Conservation (phyloP, 495 filamentous ascomycete genomes). For the Lasiosphaeris hirsuta region DNA sequence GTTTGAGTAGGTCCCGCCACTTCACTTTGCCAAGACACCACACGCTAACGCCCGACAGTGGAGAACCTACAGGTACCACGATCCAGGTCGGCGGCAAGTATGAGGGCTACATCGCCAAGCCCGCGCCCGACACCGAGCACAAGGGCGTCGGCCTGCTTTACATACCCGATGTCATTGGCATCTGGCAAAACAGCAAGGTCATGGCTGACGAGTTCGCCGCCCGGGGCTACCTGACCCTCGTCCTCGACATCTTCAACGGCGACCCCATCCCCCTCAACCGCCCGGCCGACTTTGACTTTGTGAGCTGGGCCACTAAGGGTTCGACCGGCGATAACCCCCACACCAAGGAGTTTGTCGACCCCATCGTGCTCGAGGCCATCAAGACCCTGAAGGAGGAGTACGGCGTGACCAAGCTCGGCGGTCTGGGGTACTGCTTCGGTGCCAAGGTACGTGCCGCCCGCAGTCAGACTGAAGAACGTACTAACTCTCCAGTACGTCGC, state of each 20-base stretch:
- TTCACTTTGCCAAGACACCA: background rate
- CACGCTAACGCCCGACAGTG: slow-evolving; percentile 16
- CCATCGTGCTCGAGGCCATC: slow-evolving; percentile 46
- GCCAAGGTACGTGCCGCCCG: slow-evolving; percentile 42
- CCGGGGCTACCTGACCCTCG: slow-evolving; percentile 72
- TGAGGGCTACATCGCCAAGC: slow-evolving; percentile 50
- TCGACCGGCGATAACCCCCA: slow-evolving; percentile 54
- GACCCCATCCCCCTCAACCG: slow-evolving; percentile 60
- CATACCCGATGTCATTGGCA: slow-evolving; percentile 66
- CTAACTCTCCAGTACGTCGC: slow-evolving; percentile 37
- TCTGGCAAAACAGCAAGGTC: slow-evolving; percentile 75
- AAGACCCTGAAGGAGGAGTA: slow-evolving; percentile 45
- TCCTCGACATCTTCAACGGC: slow-evolving; percentile 77
- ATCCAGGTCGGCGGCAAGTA: slow-evolving; percentile 43
- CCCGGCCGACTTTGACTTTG: slow-evolving; percentile 55
- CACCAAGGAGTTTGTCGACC: slow-evolving; percentile 52
- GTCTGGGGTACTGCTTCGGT: slow-evolving; percentile 79
- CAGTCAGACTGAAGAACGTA: background rate
- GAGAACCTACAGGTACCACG: slow-evolving; percentile 38
- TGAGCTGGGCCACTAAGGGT: slow-evolving; percentile 56
- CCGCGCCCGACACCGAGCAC: slow-evolving; percentile 40
- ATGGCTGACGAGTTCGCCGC: slow-evolving; percentile 80
- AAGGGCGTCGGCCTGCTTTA: slow-evolving; percentile 52
- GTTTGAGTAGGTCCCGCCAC: slow-evolving; percentile 24
- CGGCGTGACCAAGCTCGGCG: slow-evolving; percentile 64